These are phyloP conservation scores for Galerina marginata DNA, from an alignment of 768 basidiomycete genomes.

Conservation along the genomic window DNA sequence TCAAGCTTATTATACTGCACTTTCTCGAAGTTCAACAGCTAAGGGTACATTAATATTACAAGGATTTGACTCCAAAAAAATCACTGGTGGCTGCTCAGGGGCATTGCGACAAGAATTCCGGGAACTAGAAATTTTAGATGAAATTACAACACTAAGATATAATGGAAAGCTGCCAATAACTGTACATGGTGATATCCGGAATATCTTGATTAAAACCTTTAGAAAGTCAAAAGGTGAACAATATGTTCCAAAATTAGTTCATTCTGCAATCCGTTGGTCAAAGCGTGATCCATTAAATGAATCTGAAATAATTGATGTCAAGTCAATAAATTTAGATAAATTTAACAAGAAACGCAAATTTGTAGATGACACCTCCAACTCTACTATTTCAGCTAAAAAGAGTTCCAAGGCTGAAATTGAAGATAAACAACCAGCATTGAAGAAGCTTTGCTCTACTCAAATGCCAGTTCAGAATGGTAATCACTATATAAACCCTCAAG, in stretches of 20 bases:
- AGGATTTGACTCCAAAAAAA: constrained; percentile 26
- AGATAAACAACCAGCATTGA: background rate
- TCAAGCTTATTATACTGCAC: constrained; percentile 35
- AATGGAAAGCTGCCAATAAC: constrained; percentile 16
- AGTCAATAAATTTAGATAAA: constrained; percentile 3
- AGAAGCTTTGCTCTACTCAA: background rate
- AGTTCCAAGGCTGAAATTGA: background rate
- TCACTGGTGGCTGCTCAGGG: constrained; percentile 31
- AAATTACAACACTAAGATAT: constrained; percentile 34
- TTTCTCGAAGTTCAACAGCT: constrained; percentile 31
- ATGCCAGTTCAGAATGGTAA: background rate
- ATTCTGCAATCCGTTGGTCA: constrained; percentile 23
- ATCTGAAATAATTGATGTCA: constrained; percentile 2
- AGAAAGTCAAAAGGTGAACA: constrained; percentile 20
- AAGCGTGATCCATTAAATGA: constrained; percentile 19
- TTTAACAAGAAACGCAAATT: background rate
- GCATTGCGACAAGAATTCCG: constrained; percentile 38
- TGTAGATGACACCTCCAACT: background rate
- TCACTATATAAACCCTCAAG: constrained; percentile 4
- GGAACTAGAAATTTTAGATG: constrained; percentile 40
- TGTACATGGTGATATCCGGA: constrained; percentile 23
- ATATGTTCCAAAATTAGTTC: constrained; percentile 25
- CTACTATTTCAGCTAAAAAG: background rate
- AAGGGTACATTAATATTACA: constrained; percentile 32
- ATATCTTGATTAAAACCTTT: constrained; percentile 27